Conservation (phyloP, 2,329 filamentous ascomycete species). For the Cercospora berteroae region DNA sequence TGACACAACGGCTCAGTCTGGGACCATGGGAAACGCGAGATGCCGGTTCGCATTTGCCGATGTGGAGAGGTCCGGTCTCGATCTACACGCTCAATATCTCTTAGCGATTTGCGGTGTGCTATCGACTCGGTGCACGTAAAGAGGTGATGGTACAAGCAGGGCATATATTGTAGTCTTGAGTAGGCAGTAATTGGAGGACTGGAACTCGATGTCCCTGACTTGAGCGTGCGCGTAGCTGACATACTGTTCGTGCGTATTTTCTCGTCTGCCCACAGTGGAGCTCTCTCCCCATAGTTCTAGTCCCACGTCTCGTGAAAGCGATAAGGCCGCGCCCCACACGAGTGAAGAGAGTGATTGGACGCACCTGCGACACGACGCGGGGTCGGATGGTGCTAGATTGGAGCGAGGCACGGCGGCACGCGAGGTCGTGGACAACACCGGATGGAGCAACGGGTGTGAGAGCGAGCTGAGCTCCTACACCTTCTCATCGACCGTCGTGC, state of each 20-base stretch:
- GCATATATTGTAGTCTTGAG: neutral
- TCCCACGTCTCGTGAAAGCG: neutral
- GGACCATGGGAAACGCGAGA: neutral
- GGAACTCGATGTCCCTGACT: neutral
- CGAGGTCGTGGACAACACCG: neutral
- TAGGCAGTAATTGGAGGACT: neutral
- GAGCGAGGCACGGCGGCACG: conserved; percentile 4
- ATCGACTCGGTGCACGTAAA: neutral
- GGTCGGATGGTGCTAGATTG: neutral
- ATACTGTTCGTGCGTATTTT: neutral
- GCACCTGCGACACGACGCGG: neutral
- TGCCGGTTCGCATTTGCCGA: neutral
- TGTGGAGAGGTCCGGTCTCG: neutral
- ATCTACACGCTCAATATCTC: too few relatives aligned
- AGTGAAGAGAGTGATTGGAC: neutral
- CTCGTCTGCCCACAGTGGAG: neutral
- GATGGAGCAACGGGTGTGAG: conserved; percentile 1
- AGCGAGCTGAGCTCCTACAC: neutral
- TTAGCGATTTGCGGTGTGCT: too few relatives aligned
- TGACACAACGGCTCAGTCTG: neutral
- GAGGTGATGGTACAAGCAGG: neutral
- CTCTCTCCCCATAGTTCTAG: neutral
- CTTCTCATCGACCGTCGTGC: neutral
- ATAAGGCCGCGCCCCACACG: neutral
- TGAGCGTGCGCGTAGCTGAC: neutral